A percentile compares a stretch with the other conserved stretches of the same genome.
These are phyloP conservation scores for Nakaseomyces glabratus DNA, from an alignment of 1,139 yeast genomes.

Conservation along the genomic window DNA sequence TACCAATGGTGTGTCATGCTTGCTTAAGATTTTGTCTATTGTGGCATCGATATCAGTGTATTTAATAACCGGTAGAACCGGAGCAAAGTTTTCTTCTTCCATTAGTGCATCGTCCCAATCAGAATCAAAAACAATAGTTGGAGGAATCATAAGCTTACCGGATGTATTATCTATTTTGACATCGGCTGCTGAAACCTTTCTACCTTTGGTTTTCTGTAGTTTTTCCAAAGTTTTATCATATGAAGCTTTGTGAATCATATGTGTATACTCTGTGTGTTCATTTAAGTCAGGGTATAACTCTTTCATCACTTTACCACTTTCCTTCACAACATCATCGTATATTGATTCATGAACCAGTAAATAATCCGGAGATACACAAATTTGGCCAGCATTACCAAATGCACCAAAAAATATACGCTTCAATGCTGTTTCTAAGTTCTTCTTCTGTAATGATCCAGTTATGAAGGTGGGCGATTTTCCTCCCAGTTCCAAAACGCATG, in stretches of 20 bases:
- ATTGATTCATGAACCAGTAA: conserved; percentile 53
- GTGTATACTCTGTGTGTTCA: conserved; percentile 42
- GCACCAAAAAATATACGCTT: conserved; percentile 71
- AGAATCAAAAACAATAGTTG: conserved; percentile 61
- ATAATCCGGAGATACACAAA: conserved; percentile 86
- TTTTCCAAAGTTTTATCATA: conserved; percentile 42
- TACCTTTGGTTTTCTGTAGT: conserved; percentile 49
- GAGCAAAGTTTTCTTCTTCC: conserved; percentile 78
- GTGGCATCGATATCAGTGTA: conserved; percentile 45
- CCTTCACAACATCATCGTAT: conserved; percentile 44
- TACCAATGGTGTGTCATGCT: conserved; percentile 84
- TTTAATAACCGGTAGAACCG: conserved; percentile 65
- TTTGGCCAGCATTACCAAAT: conserved; percentile 78
- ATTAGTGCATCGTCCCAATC: conserved; percentile 60
- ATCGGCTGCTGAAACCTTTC: conserved; percentile 37
- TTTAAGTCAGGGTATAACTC: conserved; percentile 40
- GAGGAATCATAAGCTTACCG: conserved; percentile 49
- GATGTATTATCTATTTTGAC: conserved; percentile 46
- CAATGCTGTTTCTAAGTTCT: conserved; percentile 46
- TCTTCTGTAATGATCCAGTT: conserved; percentile 40
- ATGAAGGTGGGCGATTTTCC: conserved; percentile 86
- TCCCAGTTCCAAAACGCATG: conserved; percentile 75
- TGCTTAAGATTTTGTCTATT: conserved; percentile 38
- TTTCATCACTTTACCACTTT: conserved; percentile 38
- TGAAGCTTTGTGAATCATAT: conserved; percentile 55